phyloP scores from a whole-genome alignment of 805 yeast genomes.

The Cyberlindnera amylophila region DNA sequence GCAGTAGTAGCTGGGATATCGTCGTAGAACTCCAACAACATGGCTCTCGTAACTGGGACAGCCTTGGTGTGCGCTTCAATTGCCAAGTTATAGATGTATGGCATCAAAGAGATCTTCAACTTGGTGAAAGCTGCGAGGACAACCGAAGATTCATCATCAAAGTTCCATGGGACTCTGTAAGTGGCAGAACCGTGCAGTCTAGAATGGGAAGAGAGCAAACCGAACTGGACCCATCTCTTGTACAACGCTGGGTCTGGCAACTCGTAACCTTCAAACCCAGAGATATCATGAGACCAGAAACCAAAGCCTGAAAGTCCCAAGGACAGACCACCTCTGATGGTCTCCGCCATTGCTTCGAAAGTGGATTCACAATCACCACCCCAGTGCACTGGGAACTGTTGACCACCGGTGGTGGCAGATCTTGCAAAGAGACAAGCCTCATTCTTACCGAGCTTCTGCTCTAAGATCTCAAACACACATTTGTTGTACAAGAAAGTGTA shows the following conservation, averaged over 20 bases:
- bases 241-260: conserved; percentile 22
- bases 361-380: conserved; percentile 26
- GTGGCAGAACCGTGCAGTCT: conserved; percentile 24
- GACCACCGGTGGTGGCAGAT: conserved; percentile 24
- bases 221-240: conserved; percentile 25
- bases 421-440: conserved; percentile 23
- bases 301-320: conserved; percentile 22
- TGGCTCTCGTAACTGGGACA: conserved; percentile 19
- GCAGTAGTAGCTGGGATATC: conserved; percentile 14
- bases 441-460: conserved; percentile 20
- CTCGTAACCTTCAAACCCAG: conserved; percentile 22
- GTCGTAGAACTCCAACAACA: conserved; percentile 19
- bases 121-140: conserved; percentile 21
- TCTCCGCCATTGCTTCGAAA: conserved; percentile 25
- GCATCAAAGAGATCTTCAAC: conserved; percentile 23
- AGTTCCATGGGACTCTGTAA: conserved; percentile 26
- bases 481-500: conserved; percentile 22
- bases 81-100: conserved; percentile 20
- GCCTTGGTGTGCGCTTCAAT: conserved; percentile 21
- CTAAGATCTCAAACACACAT: conserved; percentile 22
- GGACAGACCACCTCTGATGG: conserved; percentile 23
- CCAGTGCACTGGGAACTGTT: conserved; percentile 26
- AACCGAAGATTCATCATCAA: conserved; percentile 22
- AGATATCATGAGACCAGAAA: conserved; percentile 26
- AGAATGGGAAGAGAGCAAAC: conserved; percentile 23